Conservation (phyloP, 2,329 filamentous ascomycete species). For the Fusarium duplospermum region DNA sequence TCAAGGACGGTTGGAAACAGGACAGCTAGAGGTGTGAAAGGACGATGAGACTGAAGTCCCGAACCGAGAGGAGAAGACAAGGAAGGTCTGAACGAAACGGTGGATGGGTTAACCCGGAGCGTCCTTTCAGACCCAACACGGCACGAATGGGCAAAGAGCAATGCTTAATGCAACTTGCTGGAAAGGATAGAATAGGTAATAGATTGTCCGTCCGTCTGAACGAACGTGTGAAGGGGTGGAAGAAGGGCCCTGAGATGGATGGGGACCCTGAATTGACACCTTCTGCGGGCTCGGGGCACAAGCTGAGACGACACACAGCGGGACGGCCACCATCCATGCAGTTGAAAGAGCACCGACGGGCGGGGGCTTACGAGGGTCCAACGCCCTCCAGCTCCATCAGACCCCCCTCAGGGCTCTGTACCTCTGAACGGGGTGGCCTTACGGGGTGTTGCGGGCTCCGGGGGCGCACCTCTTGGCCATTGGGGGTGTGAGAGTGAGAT, state of each 20-base stretch:
- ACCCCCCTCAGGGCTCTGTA: constrained; percentile 3
- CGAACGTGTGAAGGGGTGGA: constrained; percentile 8
- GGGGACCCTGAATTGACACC: constrained; percentile 43
- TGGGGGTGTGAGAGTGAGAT: neutral
- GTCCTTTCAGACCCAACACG: neutral
- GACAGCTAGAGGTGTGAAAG: neutral
- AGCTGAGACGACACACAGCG: constrained; percentile 21
- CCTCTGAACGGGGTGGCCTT: constrained; percentile 9
- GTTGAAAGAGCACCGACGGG: constrained; percentile 18
- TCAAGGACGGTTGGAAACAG: neutral
- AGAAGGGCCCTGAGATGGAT: constrained; percentile 10
- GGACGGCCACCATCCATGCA: constrained; percentile 14
- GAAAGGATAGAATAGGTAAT: constrained; percentile 29
- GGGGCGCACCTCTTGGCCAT: neutral
- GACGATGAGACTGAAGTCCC: constrained; percentile 9
- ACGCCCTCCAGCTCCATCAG: constrained; percentile 11
- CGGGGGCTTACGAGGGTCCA: constrained; percentile 27
- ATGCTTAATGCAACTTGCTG: constrained; percentile 26
- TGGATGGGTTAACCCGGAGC: constrained; percentile 7
- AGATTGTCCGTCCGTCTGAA: constrained; percentile 23
- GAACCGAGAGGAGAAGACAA: constrained; percentile 4
- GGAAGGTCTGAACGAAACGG: neutral
- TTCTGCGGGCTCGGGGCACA: constrained; percentile 22
- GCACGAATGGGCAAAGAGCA: neutral
- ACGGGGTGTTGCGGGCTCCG: constrained; percentile 3